Evolutionary conservation across 208 protist genomes (phyloP), one percentile per base, ranked within the genome.

Genomic region (Novymonas esmeraldas): DNA sequence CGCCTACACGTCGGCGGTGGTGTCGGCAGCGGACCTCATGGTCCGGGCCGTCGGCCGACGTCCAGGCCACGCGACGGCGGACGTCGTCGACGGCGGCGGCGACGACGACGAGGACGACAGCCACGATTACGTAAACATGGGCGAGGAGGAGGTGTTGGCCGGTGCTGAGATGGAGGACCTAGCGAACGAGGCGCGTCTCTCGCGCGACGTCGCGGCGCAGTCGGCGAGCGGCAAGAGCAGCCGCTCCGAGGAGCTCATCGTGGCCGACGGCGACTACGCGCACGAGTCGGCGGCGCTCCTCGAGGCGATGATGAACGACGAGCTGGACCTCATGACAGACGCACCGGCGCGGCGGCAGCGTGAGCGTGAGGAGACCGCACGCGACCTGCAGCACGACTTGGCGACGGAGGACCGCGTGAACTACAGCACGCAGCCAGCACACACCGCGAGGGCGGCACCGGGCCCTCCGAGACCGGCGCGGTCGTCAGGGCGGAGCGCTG

Each of bases 261-360:
- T 69, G 7, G 86, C 81, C 6, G 85, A 90, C 50, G 67, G 57
- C 18, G 85, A 89, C 49, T 61, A 80, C 48, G 29, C 89, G 31
- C 82, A 84, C 64, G 85, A 94, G 70, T 92, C 89, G 0, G 85
- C 85, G 4, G 89, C 79, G 68, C 72, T 94, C 45, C 74, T 94
- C 5, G 89, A 88, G 59, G 85, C 78, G 28, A 82, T 94, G 67
- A 54, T 94, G 52, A 92, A 85, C 65, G 87, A 89, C 39, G 65
- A 73, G 28, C 13, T 86, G 10, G 65, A 78, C 38, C 38, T 60
- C n/a, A 67, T 75, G 51, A 70, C 59, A 24, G 65, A 74, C 44
- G 54, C 34, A 22, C 18, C 72, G 36, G 62, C 54, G 14, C 70
- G 57, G 61, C 20, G 69, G 36, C 62, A 56, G 45, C 64, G 34